These are phyloP conservation scores for Paxillus rubicundulus DNA, from an alignment of 768 basidiomycete species.

Conservation along the genomic window DNA sequence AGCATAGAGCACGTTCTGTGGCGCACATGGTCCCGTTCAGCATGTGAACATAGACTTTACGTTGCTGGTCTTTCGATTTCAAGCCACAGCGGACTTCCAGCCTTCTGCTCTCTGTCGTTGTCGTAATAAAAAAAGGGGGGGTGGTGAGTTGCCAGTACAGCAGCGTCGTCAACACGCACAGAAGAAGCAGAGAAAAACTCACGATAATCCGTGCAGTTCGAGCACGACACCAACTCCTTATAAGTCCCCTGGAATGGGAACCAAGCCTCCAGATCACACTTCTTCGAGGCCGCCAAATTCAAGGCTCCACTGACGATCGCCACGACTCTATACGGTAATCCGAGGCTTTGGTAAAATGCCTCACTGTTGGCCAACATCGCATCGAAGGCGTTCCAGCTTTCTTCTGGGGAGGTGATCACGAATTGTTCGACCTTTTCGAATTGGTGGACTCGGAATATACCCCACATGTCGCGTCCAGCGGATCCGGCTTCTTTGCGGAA, in stretches of 20 bases:
- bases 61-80: slow-evolving; percentile 85
- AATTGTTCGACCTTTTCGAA: slow-evolving; percentile 99
- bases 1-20: slow-evolving; percentile 94
- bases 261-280: slow-evolving; percentile 98
- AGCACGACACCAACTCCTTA: slow-evolving; percentile 97
- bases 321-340: slow-evolving; percentile 88
- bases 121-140: not conserved
- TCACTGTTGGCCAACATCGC: slow-evolving; percentile 87
- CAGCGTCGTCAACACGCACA: not conserved
- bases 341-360: slow-evolving; percentile 94
- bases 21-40: slow-evolving; percentile 97
- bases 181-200: slow-evolving; percentile 34
- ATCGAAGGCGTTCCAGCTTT: slow-evolving; percentile 94
- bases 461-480: slow-evolving; percentile 98
- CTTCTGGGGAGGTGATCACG: slow-evolving; percentile 89
- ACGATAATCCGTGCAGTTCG: slow-evolving; percentile 99
- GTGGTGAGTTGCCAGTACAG: not conserved
- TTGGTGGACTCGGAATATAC: slow-evolving; percentile 99
- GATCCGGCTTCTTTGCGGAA: slow-evolving; percentile 99
- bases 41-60: slow-evolving; percentile 98
- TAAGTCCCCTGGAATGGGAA: slow-evolving; percentile 96
- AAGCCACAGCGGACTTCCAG: slow-evolving; percentile 93
- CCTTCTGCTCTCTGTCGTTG: slow-evolving; percentile 74
- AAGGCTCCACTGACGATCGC: slow-evolving; percentile 95
- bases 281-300: slow-evolving; percentile 95